Evolutionary conservation across 2,329 filamentous ascomycete genomes (phyloP).

Genomic region (Orbilia oligospora): DNA sequence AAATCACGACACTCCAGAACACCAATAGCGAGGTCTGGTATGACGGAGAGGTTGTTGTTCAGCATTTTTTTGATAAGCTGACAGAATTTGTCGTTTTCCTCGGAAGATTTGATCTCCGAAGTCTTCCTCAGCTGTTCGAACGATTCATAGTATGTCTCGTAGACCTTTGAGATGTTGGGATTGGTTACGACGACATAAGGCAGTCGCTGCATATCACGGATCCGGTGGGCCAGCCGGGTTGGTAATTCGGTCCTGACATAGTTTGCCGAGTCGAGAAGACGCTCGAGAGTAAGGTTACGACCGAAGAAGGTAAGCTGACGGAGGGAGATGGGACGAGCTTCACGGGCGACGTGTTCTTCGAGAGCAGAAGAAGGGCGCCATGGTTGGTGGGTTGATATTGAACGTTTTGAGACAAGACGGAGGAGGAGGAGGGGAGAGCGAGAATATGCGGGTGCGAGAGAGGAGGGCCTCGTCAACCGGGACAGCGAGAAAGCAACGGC

Average conservation of each 20-base stretch:
- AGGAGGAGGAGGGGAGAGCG: not conserved
- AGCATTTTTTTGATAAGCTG: constrained; percentile 83
- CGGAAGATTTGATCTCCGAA: constrained; percentile 83
- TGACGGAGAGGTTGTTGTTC: constrained; percentile 90
- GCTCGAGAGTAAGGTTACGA: constrained; percentile 87
- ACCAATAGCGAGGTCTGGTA: constrained; percentile 93
- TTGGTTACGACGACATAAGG: constrained; percentile 98
- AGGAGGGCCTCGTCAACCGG: constrained; percentile 57
- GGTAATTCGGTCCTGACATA: constrained; percentile 97
- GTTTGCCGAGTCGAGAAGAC: constrained; percentile 93
- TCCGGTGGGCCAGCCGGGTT: constrained; percentile 89
- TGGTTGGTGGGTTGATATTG: constrained; percentile 50
- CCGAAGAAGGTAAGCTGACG: constrained; percentile 94
- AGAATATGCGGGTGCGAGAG: constrained; percentile 10
- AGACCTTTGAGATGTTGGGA: constrained; percentile 91
- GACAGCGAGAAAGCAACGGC: constrained; percentile 54
- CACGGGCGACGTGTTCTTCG: constrained; percentile 76
- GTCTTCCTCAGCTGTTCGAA: constrained; percentile 91
- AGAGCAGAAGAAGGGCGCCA: constrained; percentile 64
- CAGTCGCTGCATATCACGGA: constrained; percentile 96
- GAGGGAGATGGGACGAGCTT: constrained; percentile 94
- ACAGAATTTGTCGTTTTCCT: constrained; percentile 92
- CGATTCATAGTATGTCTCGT: constrained; percentile 96
- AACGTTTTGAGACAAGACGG: constrained; percentile 7
- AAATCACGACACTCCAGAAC: constrained; percentile 89